Evolutionary conservation across 495 filamentous ascomycete genomes (phyloP), one percentile per base, ranked within the genome.

Genomic region (Cudoniella acicularis): DNA sequence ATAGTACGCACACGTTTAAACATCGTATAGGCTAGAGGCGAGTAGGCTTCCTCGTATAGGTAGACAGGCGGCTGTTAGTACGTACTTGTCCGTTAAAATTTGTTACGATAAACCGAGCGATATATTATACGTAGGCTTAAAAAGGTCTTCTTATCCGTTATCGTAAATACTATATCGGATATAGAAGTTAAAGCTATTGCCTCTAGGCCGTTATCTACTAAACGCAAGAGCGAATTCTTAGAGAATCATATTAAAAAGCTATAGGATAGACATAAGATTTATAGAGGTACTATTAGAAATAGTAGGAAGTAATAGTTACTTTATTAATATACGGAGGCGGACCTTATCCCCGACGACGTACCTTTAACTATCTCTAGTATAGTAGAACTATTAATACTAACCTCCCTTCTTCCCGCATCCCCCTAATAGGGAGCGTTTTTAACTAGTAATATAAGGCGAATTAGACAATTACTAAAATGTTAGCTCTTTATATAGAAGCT

Each of bases 1-100:
- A 21, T 43, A 49, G 54, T 57, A 36, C 54, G 54, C 42, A 49
- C 54, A 17, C 54, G 54, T 20, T 57, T 17, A 43, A 57, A 25
- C 42, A 57, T 57, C 11, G 46, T 30, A 49, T 22, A 40, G 42
- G 17, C n/a, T 26, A 59, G 27, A 45, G 45, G 17, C 56, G 40
- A 59, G 42, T 45, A 47, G 20, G 18, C 41, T 46, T 47, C 41
- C 41, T 36, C 41, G 11, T 22, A 13, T 6, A 24, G 40, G 22
- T 56, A 24, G 30, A 36, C 30, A 36, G 30, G 30, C 30, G 30
- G 30, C 30, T 36, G 6, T 36, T 36, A 13, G 30, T 36, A 13
- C 30, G 30, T 13, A 36, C 30, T 36, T 36, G 30, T 36, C 30
- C 30, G 30, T 36, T 36, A 13, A 36, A 4, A 36, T 36, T 13